These are phyloP conservation scores for Eremochloa ophiuroides DNA, from an alignment of 176 grass and related monocot species.

Conservation along the genomic window DNA sequence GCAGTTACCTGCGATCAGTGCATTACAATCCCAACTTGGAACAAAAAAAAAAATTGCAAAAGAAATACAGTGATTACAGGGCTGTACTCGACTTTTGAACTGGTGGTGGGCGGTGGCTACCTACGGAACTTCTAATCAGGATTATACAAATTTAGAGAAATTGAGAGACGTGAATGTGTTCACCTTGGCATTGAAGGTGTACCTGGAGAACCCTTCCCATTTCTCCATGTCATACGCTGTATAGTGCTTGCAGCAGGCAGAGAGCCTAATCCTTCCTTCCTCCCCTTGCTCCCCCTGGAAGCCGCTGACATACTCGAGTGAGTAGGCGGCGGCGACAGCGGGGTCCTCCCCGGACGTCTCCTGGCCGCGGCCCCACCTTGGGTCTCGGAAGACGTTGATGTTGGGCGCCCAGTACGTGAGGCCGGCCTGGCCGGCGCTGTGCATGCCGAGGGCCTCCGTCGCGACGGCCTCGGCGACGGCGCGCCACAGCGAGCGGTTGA, in stretches of 20 bases:
- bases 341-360: slow-evolving; percentile 96
- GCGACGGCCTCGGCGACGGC: slow-evolving; percentile 53
- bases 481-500: slow-evolving; percentile 86
- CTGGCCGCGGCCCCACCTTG: slow-evolving; percentile 84
- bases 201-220: slow-evolving; percentile 56
- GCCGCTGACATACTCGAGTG: slow-evolving; percentile 72
- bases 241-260: slow-evolving; percentile 92
- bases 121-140: not conserved
- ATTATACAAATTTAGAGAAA: not conserved
- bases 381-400: slow-evolving; percentile 97
- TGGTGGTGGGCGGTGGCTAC: not conserved
- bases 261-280: slow-evolving; percentile 60
- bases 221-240: slow-evolving; percentile 92
- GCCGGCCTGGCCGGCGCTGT: slow-evolving; percentile 78
- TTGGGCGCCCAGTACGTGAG: slow-evolving; percentile 97
- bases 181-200: slow-evolving; percentile 88
- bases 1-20: slow-evolving; percentile 57
- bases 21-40: not conserved
- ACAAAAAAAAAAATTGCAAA: not conserved
- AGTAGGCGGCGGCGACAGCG: slow-evolving; percentile 52
- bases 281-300: slow-evolving; percentile 65
- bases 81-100: not conserved
- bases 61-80: not conserved
- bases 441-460: slow-evolving; percentile 81
- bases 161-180: not conserved